Base-by-base conservation (phyloP, 306 rosid species). In the Echinosophora koreensis region DNA sequence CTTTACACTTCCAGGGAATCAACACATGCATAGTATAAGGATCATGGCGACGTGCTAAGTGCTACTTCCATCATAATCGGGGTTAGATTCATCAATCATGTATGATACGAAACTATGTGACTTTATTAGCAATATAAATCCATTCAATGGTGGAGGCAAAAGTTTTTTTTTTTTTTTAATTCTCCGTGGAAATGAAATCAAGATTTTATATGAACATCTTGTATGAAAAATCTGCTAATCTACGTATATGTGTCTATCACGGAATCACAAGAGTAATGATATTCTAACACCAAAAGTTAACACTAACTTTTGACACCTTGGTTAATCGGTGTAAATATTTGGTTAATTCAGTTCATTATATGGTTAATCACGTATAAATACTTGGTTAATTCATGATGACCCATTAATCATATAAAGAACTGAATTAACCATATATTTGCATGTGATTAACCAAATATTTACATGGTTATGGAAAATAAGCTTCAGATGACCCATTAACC, bases 51-150 rank as follows among this genome's bases (percentile, higher is more conserved):
- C 39, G 34, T 54, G 34, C 18, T 17, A 32, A 39, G 34, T 54
- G 34, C 18, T 17, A 39, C 18, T 22, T 11, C 22, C 27, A 46
- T 63, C 57, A 77, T 35, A 72, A 58, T 65, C 70, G 42, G 41
- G 51, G 54, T 42, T 54, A 51, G 76, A 66, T 82, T 77, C 51
- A 61, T 65, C n/a, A 73, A 74, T 57, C 58, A 57, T 17, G 15
- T 16, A 60, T 74, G 41, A 74, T 44, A 32, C 38, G 6, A 57
- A 62, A 55, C 35, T 41, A 73, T 9, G 17, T 55, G 55, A 73
- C 66, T 66, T 57, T 47, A 74, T 73, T 66, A 49, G 22, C 84
- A 66, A 57, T 9, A 46, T 17, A 68, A 80, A 52, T 54, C 58
- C 17, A 60, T 12, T 71, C 18, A 64, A 38, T n/a, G 13, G 64